Base-by-base conservation (phyloP, 2,329 filamentous ascomycete genomes). In the Cladosporium austrohemisphaericum region DNA sequence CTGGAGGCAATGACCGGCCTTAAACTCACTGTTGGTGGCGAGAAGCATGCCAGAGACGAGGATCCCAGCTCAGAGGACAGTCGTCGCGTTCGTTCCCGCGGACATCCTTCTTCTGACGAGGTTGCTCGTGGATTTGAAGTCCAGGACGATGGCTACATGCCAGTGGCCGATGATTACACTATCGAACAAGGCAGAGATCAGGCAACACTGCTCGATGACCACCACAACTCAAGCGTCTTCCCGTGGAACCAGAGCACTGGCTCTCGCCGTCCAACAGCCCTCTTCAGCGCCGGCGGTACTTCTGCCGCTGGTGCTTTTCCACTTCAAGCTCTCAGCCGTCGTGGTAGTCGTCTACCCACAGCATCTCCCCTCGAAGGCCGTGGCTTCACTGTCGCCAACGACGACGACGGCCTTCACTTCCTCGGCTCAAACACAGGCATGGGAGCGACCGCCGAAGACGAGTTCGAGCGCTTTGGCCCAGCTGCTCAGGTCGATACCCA, bases 121-220 rank as follows among this genome's bases (percentile, higher is more conserved):
- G 19, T 40, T 9, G 49, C 35, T 16, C 49, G 40, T 26, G 49
- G 31, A 5, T 31, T 51, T 9, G 37, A 25, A 3, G 20, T 36
- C 7, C 23, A 35, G 9, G 56, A 55, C 18, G 50, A 53, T 37
- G 57, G 49, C n/a, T 54, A 50, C 38, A 38, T 57, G 16, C 47
- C 57, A 5, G 35, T 55, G 18, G 41, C 56, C 20, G 51, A 52
- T 22, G 65, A 62, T 31, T 60, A 61, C 48, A 65, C 72, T 55
- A 65, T 85, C 16, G 89, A 94, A 65, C 67, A 88, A 19, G 86
- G 84, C 16, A 81, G 88, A 67, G 80, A 87, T 33, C 85, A 79
- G 1, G 78, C 75, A 1, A 76, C 79, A 1, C 78, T 80, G 6
- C 76, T 93, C 46, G 79, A 94, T 51, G 79, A 84, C 46, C 60